Conservation (phyloP, 805 yeast species). For the Nakazawaea sp. region DNA sequence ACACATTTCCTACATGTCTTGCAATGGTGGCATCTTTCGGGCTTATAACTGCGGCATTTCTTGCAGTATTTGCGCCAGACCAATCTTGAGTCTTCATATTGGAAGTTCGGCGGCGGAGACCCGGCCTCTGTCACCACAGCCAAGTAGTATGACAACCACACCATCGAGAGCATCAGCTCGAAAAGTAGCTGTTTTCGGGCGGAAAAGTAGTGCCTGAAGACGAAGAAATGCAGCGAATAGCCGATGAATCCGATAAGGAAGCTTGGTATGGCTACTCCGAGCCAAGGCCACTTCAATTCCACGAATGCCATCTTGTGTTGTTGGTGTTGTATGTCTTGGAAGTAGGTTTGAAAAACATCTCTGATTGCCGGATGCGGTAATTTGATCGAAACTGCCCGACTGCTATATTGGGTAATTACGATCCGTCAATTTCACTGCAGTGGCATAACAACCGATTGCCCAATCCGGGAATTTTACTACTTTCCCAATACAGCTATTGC, state of each 20-base stretch:
- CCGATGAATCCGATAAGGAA: slow-evolving; percentile 51
- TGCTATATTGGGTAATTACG: too few species aligned
- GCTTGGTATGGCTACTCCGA: slow-evolving; percentile 59
- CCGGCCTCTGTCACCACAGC: slow-evolving; percentile 74
- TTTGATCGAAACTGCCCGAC: too few species aligned
- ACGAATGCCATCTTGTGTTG: slow-evolving; percentile 12
- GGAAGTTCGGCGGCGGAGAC: slow-evolving; percentile 43
- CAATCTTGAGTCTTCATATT: slow-evolving; percentile 24
- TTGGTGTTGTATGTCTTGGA: background rate
- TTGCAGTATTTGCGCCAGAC: slow-evolving; percentile 63
- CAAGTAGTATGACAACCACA: slow-evolving; percentile 68
- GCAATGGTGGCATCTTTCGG: slow-evolving; percentile 85
- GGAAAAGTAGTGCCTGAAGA: slow-evolving; percentile 39
- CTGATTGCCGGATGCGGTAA: too few species aligned
- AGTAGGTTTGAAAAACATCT: too few species aligned
- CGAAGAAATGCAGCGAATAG: slow-evolving; percentile 52
- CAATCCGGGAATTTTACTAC: too few species aligned
- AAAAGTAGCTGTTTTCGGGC: slow-evolving; percentile 34
- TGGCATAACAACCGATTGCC: too few species aligned
- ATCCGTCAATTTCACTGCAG: too few species aligned
- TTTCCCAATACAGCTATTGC: too few species aligned
- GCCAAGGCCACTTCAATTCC: slow-evolving; percentile 39
- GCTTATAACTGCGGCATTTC: slow-evolving; percentile 69
- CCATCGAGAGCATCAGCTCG: slow-evolving; percentile 40
- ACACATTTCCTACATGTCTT: slow-evolving; percentile 70